Percentiles rank a stretch among this genome's conserved stretches.
phyloP scores from a whole-genome alignment of 2,329 filamentous ascomycete species.

The Pseudogymnoascus sp. region DNA sequence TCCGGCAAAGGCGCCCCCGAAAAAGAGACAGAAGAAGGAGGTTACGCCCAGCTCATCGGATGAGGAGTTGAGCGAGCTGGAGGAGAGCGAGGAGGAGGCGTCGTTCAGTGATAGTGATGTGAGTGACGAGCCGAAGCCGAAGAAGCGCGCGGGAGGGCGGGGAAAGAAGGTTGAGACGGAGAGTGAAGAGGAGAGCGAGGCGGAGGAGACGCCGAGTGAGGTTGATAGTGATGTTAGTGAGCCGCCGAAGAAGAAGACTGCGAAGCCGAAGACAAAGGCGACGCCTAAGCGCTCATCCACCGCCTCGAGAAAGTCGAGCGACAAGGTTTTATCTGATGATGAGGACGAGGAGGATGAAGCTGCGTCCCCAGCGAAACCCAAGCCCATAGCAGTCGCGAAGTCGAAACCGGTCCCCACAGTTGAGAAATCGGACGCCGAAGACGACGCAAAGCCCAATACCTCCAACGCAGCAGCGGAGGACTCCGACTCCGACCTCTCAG shows the following conservation, averaged over 20 bases:
- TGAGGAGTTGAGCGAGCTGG: constrained; percentile 9
- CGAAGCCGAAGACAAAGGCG: constrained; percentile 23
- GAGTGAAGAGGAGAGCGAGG: constrained; percentile 8
- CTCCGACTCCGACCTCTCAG: constrained; percentile 57
- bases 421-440: neutral
- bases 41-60: constrained; percentile 16
- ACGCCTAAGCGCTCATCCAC: constrained; percentile 31
- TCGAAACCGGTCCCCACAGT: constrained; percentile 5
- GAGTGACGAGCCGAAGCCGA: constrained; percentile 14
- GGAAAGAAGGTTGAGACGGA: neutral
- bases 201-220: constrained; percentile 17
- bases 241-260: constrained; percentile 16
- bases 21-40: constrained; percentile 28
- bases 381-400: neutral
- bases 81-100: constrained; percentile 12
- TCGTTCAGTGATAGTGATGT: constrained; percentile 5
- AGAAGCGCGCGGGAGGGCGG: constrained; percentile 11
- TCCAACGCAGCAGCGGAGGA: constrained; percentile 30
- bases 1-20: constrained; percentile 33
- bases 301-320: constrained; percentile 30
- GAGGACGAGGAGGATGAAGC: constrained; percentile 12
- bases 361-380: neutral
- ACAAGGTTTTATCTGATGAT: constrained; percentile 14
- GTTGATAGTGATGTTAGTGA: constrained; percentile 18
- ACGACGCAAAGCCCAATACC: constrained; percentile 13